Evolutionary conservation across 2,329 filamentous ascomycete genomes (phyloP), one percentile per base, ranked within the genome.

Genomic region (Diaporthe longicolla): DNA sequence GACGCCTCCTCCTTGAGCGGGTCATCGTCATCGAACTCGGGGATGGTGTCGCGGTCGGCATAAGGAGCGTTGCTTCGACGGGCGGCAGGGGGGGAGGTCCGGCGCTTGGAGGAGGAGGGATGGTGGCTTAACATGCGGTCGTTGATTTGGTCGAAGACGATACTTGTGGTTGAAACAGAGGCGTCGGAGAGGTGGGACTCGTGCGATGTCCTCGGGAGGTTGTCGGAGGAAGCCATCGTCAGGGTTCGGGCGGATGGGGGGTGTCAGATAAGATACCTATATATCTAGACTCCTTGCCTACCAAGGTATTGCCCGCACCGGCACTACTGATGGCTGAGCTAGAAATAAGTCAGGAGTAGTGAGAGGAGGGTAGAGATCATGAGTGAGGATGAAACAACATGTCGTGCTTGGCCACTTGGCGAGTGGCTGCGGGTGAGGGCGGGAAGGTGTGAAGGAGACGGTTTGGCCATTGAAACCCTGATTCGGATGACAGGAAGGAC

Each of bases 131-230:
- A 80, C 77, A 85, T 82, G 58, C 84, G 82, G 80, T 94, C 92
- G 78, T 90, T 89, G 77, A 96, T 88, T 76, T 93, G 91, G 77
- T 97, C 94, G 80, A 97, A 94, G 71, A 97, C 90, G 19, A 97
- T 87, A 78, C 94, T 96, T 5, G 93, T 95, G 15, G 94, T 96
- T 45, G 94, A 97, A n/a, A 91, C 92, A 54, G 93, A 93, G n/a
- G 93, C 94, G 59, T 90, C 82, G 4, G 94, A 94, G 76, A 88
- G 89, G 79, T 83, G 83, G 71, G 89, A 90, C 74, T 82, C 81
- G 63, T 73, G 68, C 54, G 75, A 54, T 61, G 65, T 24, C 29
- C 71, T 45, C 32, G 63, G 63, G 63, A 54, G 48, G n/a, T 75
- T 68, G 32, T 73, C 73, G 45, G 73, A 52, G 26, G 74, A 72